Evolutionary conservation across 345 rosid genomes (phyloP).

Genomic region (rapeseed (Brassica napus)): DNA sequence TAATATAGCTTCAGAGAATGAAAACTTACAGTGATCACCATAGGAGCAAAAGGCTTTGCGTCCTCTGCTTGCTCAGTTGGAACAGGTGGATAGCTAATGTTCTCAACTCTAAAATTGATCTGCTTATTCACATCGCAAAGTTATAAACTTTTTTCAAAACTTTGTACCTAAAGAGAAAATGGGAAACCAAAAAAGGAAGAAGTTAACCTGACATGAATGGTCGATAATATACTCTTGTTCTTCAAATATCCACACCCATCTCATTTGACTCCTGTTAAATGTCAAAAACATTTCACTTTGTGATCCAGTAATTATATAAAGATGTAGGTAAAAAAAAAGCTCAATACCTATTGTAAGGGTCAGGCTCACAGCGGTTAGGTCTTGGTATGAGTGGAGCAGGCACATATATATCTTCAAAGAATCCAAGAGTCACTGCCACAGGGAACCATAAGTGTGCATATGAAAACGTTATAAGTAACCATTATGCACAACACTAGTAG

Average conservation of each 20-base stretch:
- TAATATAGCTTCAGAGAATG: background rate
- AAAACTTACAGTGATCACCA: slow-evolving; percentile 74
- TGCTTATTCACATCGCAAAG: slow-evolving; percentile 38
- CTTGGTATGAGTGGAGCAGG: slow-evolving; percentile 59
- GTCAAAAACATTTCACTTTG: no score
- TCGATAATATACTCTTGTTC: slow-evolving; percentile 48
- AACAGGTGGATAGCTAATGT: slow-evolving; percentile 57
- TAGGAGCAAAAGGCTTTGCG: slow-evolving; percentile 80
- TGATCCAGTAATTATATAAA: background rate
- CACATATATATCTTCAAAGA: slow-evolving; percentile 79
- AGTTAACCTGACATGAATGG: slow-evolving; percentile 57
- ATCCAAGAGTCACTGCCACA: slow-evolving; percentile 83
- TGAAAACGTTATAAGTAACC: background rate
- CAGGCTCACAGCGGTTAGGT: slow-evolving; percentile 52
- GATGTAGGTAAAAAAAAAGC: slow-evolving; percentile 1
- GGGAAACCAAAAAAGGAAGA: background rate
- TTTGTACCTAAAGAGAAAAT: background rate
- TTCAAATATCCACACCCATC: slow-evolving; percentile 72
- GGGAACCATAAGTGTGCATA: slow-evolving; percentile 17
- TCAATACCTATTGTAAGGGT: slow-evolving; percentile 56
- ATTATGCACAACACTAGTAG: background rate
- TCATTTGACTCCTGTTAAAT: slow-evolving; percentile 53
- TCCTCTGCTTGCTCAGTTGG: slow-evolving; percentile 62
- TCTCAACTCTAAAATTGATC: slow-evolving; percentile 70
- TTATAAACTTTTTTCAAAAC: background rate